These are phyloP conservation scores for Aspergillus sp. DNA, from an alignment of 2,329 filamentous ascomycete genomes.

Conservation along the genomic window DNA sequence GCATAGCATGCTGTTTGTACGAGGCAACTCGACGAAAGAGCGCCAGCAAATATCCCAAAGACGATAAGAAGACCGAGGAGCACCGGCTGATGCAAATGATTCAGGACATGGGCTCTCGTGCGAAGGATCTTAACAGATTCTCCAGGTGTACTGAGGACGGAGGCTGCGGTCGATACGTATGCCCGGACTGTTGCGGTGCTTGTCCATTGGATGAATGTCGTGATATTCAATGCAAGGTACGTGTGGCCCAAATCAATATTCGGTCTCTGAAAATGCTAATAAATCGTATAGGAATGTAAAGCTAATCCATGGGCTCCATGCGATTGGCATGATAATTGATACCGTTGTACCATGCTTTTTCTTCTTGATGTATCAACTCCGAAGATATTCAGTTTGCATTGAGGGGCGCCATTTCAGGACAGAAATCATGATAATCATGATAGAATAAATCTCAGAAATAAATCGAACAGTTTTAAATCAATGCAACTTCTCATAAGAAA, in stretches of 20 bases:
- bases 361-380: no score
- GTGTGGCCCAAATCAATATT: not conserved
- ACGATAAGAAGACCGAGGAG: constrained; percentile 8
- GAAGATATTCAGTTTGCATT: no score
- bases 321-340: constrained; percentile 25
- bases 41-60: constrained; percentile 5
- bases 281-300: constrained; percentile 26
- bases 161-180: constrained; percentile 27
- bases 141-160: constrained; percentile 24
- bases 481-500: no score
- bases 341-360: constrained; percentile 9
- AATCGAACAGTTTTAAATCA: no score
- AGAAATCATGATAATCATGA: no score
- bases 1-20: constrained; percentile 28
- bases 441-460: no score
- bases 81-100: constrained; percentile 18
- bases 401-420: no score
- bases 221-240: constrained; percentile 30
- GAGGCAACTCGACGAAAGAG: constrained; percentile 8
- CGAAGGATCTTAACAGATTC: constrained; percentile 27
- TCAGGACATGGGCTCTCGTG: constrained; percentile 14
- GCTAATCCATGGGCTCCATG: constrained; percentile 26
- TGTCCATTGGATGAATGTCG: constrained; percentile 28
- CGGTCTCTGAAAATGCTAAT: not conserved
- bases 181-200: constrained; percentile 29